These are phyloP conservation scores for Arctium minus DNA, from an alignment of 129 eudicot species.

Conservation along the genomic window DNA sequence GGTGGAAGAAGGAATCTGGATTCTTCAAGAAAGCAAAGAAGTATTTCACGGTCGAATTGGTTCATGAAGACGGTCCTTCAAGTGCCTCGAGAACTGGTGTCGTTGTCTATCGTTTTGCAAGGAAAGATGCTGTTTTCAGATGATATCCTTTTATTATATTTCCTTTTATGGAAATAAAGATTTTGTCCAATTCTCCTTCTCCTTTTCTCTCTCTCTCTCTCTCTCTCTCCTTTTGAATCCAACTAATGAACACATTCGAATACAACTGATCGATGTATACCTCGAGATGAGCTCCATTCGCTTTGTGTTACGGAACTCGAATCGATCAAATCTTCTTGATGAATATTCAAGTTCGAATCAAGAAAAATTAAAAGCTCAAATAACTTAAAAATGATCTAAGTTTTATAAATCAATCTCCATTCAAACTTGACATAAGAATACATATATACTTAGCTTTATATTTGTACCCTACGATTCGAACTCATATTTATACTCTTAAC, in stretches of 20 bases:
- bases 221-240: neutral
- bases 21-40: slow-evolving; percentile 75
- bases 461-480: too few relatives aligned
- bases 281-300: neutral
- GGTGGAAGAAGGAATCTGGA: slow-evolving; percentile 89
- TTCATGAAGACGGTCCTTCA: slow-evolving; percentile 58
- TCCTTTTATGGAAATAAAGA: neutral
- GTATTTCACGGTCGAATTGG: slow-evolving; percentile 50
- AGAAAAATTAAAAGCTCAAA: neutral
- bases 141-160: neutral
- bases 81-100: slow-evolving; percentile 71
- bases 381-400: neutral
- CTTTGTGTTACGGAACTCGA: neutral
- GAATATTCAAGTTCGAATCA: neutral
- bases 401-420: neutral
- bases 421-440: too few relatives aligned
- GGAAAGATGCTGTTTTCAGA: slow-evolving; percentile 33
- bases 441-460: neutral
- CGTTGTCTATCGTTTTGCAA: slow-evolving; percentile 54
- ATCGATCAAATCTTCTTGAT: neutral
- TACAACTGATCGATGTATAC: too few relatives aligned
- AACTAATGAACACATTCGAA: too few relatives aligned
- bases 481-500: neutral
- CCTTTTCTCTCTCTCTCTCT: neutral
- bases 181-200: neutral